Evolutionary conservation across 192 early-diverging fungal genomes (phyloP), one percentile per base, ranked within the genome.

Genomic region (Rhizophlyctis rosea): DNA sequence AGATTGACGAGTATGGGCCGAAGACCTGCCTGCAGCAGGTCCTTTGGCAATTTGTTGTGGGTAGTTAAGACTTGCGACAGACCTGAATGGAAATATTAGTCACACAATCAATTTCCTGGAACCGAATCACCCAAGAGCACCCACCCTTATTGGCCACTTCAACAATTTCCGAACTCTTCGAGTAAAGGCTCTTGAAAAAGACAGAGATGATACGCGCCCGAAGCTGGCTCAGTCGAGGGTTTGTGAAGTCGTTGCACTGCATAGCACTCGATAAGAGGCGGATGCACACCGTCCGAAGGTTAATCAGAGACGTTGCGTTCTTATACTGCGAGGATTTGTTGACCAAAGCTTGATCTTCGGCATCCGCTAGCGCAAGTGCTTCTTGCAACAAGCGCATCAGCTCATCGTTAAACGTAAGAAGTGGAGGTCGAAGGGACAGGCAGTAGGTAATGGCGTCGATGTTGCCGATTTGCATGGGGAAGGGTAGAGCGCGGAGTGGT

Each of bases 381-480:
- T 99, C 98, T 23, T 88, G 86, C 27, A 99, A 67, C 47, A 98
- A 65, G 14, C 94, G 78, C 30, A 91, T 77, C 24, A 99, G 82
- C 70, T 98, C 93, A 28, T 98, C 96, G 51, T 87, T 94, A 67
- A 96, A 95, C 50, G 84, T 80, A 23, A 98, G 69, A 55, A 98
- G 83, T 2, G 93, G 88, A 50, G 96, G 95, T 18, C 85, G 77
- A 30, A 98, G 73, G 0, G 88, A 83, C 47, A 99, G 74, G 59
- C 95, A 98, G 71, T 95, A 98, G 0, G 94, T 97, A 52, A 99
- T 94, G 2, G 96, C 96, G 62, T 99, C 98, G 59, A 96, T 98
- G 67, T 97, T 87, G 16, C 96, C 98, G 32, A 99, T 99, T 70
- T 98, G 98, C 88, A 97, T 91, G 48, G 90, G 83, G 72, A 93